A percentile compares a stretch with the other conserved stretches of the same genome.
Evolutionary conservation across 306 rosid species (phyloP).

Genomic region (Lathyrus tuberosus): DNA sequence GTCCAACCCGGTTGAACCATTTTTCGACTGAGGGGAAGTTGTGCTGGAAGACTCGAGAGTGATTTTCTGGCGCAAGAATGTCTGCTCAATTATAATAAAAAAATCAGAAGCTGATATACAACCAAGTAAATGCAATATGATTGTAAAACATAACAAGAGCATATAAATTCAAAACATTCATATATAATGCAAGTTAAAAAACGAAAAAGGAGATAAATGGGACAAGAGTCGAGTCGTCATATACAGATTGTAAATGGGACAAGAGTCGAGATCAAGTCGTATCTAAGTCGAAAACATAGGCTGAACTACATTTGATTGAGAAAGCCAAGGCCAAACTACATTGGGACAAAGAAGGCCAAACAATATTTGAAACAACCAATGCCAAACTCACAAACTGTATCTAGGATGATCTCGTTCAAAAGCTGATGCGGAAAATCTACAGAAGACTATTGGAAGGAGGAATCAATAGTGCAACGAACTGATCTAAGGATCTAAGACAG

Average conservation of each 20-base stretch:
- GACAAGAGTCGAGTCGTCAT: neutral
- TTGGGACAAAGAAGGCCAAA: neutral
- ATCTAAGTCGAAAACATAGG: neutral
- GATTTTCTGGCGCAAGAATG: conserved; percentile 94
- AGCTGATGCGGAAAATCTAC: neutral
- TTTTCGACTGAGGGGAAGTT: conserved; percentile 49
- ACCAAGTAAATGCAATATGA: conserved; percentile 21
- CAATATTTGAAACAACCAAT: conserved; percentile 1
- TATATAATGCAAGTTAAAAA: conserved; percentile 8
- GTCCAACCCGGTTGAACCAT: conserved; percentile 42
- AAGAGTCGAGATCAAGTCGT: neutral
- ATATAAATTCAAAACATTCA: conserved; percentile 21
- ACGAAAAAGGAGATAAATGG: too few relatives aligned
- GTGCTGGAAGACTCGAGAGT: conserved; percentile 65
- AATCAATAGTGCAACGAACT: neutral
- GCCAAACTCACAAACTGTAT: neutral
- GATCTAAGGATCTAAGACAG: conserved; percentile 20
- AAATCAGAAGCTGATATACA: conserved; percentile 38
- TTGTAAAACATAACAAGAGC: conserved; percentile 6
- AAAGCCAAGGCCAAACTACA: neutral
- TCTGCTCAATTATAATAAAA: conserved; percentile 49
- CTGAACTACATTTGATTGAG: neutral
- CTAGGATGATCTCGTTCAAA: neutral
- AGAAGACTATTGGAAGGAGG: neutral
- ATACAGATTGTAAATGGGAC: neutral